Base-by-base conservation (phyloP, 225 moss, liverwort and hornwort genomes). In the Physcomitrellopsis africana region DNA sequence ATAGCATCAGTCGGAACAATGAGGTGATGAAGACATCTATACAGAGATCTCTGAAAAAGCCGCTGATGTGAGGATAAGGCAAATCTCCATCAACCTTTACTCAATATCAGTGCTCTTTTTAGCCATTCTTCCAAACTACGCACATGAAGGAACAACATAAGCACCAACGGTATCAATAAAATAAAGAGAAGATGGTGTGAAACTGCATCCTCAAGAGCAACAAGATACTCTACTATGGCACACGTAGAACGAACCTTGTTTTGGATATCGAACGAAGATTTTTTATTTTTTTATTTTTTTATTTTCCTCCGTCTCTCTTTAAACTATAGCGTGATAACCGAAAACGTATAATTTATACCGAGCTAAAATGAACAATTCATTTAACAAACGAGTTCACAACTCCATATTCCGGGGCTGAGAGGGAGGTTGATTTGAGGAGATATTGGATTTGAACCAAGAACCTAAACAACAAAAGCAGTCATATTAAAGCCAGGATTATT, bases 21-120 rank as follows among this genome's bases (percentile, higher is more conserved):
- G 85, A 89, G 89, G 83, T 86, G 86, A 89, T 89, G 86, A 85
- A 89, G 83, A 86, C 85, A 89, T 89, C 89, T 86, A 89, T 83
- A 89, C 86, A 83, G 73, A 79, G 76, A 89, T 86, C 81, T 83
- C 83, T 89, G 86, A 78, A 79, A 86, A 78, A 86, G 89, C 75
- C 89, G 89, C 86, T 89, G 89, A 86, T 89, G 86, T 86, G 89
- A 89, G 83, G 86, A 83, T 83, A 89, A 86, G 81, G 89, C 89
- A 89, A 83, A 83, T 81, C 85, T 89, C 83, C 83, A 83, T 89
- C 83, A 86, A 89, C 89, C 86, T 86, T 89, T 89, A 82, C 86
- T 86, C 83, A 89, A 89, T 83, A 89, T 86, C 83, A 89, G 86
- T 83, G 86, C 86, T 88, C 86, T 89, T 89, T 88, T 4, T 64